phyloP scores from a whole-genome alignment of 768 basidiomycete genomes.

The Erythrobasidium yunnanense region DNA sequence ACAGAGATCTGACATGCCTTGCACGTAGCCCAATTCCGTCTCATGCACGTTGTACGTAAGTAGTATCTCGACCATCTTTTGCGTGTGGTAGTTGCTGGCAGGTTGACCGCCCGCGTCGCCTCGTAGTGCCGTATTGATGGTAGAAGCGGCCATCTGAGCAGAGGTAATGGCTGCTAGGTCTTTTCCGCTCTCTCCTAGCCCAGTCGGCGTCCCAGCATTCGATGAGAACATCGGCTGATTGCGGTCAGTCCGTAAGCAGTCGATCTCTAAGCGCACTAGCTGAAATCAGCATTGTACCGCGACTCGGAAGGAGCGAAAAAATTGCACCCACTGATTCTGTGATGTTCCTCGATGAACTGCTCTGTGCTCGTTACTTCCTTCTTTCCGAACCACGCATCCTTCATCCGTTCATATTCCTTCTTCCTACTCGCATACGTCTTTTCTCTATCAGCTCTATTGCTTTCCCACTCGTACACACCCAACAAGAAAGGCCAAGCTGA shows the following conservation, averaged over 20 bases:
- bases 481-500: slow-evolving; percentile 84
- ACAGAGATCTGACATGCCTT: slow-evolving; percentile 95
- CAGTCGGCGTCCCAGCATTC: slow-evolving; percentile 31
- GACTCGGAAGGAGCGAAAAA: too few relatives aligned
- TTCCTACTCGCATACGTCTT: slow-evolving; percentile 55
- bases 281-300: too few relatives aligned
- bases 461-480: slow-evolving; percentile 71
- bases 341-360: slow-evolving; percentile 66
- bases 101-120: slow-evolving; percentile 69
- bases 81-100: slow-evolving; percentile 80
- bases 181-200: neutral
- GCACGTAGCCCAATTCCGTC: slow-evolving; percentile 84
- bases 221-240: slow-evolving; percentile 75
- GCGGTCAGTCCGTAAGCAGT: slow-evolving; percentile 90
- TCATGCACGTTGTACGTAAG: slow-evolving; percentile 86
- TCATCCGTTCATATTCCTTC: slow-evolving; percentile 60
- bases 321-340: slow-evolving; percentile 36
- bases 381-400: slow-evolving; percentile 70
- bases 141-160: slow-evolving; percentile 58
- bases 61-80: slow-evolving; percentile 70
- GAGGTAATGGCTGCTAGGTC: slow-evolving; percentile 3
- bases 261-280: too few relatives aligned
- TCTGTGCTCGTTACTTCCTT: slow-evolving; percentile 68
- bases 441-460: slow-evolving; percentile 53
- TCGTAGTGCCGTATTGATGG: slow-evolving; percentile 39